Evolutionary conservation across 2,329 filamentous ascomycete genomes (phyloP).

Genomic region (Ilyonectria sp.): DNA sequence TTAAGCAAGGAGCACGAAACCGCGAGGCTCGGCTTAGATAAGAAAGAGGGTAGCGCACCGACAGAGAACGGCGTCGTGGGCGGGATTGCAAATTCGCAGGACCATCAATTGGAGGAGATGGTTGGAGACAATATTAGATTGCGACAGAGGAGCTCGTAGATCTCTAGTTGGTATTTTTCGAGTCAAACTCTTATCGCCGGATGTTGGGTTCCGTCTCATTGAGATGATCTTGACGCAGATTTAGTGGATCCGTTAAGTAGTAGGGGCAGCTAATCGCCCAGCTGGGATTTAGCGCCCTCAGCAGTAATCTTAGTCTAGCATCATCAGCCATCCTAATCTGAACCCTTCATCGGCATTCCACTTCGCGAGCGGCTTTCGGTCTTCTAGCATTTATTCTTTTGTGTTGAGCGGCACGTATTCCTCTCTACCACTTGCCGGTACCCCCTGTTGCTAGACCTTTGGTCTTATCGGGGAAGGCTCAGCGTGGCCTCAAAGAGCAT

Average conservation of each 20-base stretch:
- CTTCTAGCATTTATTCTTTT: not conserved
- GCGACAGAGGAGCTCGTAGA: not conserved
- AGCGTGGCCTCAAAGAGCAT: not conserved
- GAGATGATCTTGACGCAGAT: not conserved
- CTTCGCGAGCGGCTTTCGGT: no score
- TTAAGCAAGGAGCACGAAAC: slow-evolving; percentile 41
- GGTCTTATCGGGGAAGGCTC: not conserved
- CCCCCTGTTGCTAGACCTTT: no score
- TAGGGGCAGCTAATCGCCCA: not conserved
- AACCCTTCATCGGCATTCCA: not conserved
- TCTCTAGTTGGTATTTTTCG: no score
- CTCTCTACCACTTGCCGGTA: not conserved
- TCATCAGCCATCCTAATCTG: not conserved
- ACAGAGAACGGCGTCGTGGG: not conserved
- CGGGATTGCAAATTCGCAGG: not conserved
- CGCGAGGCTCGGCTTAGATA: slow-evolving; percentile 37
- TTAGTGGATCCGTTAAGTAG: not conserved
- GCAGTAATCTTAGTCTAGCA: not conserved
- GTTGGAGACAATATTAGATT: not conserved
- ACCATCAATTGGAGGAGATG: slow-evolving; percentile 6
- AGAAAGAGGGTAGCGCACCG: not conserved
- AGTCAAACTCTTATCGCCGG: not conserved
- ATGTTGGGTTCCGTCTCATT: not conserved
- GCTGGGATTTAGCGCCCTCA: not conserved
- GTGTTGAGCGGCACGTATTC: not conserved